phyloP scores from a whole-genome alignment of 257 asterid genomes.

The Capsicum pubescens region DNA sequence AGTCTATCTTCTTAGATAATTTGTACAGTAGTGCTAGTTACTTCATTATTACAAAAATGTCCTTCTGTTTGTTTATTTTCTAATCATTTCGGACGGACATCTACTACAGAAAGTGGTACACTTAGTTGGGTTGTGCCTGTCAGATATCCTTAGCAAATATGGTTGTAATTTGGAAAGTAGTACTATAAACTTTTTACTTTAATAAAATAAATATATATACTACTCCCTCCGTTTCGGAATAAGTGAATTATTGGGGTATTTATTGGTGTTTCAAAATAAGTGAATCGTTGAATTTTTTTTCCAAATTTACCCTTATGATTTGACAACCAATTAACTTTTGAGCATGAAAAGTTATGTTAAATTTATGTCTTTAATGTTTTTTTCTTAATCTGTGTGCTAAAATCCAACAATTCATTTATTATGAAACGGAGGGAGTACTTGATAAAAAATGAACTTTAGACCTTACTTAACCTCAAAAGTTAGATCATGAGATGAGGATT shows the following conservation, averaged over 20 bases:
- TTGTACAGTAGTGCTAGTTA: neutral
- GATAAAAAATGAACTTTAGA: neutral
- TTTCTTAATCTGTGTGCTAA: no score
- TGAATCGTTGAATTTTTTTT: no score
- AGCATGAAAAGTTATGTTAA: no score
- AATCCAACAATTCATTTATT: no score
- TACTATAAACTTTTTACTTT: neutral
- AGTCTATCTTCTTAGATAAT: neutral
- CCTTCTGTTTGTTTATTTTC: neutral
- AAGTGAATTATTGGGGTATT: no score
- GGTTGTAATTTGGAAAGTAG: conserved; percentile 21
- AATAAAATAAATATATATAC: neutral
- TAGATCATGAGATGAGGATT: neutral
- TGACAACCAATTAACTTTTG: no score
- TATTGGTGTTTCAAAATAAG: no score
- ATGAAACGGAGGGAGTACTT: neutral
- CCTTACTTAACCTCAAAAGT: neutral
- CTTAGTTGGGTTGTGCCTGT: conserved; percentile 18
- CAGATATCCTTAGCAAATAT: conserved; percentile 13
- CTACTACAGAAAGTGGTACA: no score
- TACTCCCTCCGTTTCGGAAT: no score
- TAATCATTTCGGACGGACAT: neutral
- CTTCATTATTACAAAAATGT: neutral
- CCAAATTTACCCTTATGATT: no score
- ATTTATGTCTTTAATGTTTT: no score